Conservation (phyloP, 139 green algal genomes). For the Ettlia oleoabundans region DNA sequence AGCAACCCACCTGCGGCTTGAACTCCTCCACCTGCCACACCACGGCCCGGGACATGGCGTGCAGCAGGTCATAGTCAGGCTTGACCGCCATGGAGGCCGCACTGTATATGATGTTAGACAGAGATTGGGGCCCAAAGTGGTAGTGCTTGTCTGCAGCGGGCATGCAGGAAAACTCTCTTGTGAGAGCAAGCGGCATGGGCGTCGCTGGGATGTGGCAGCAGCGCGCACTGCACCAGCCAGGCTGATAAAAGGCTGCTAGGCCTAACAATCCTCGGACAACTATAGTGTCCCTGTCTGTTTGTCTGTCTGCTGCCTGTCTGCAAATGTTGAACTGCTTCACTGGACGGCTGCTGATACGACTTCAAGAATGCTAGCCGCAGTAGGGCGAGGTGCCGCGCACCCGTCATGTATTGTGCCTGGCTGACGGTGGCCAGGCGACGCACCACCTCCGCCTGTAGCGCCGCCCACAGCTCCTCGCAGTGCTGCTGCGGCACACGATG, state of each 20-base stretch:
- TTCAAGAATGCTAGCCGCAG: too few species aligned
- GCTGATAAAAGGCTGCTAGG: too few species aligned
- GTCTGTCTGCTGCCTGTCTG: too few species aligned
- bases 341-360: too few species aligned
- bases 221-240: neutral
- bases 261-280: too few species aligned
- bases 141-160: slow-evolving; percentile 27
- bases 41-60: neutral
- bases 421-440: neutral
- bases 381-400: too few species aligned
- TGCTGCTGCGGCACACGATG: neutral
- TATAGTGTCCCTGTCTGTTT: too few species aligned
- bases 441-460: slow-evolving; percentile 21
- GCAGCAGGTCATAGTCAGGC: slow-evolving; percentile 34
- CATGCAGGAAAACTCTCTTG: too few species aligned
- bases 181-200: too few species aligned
- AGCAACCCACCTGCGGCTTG: too few species aligned
- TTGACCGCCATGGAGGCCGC: slow-evolving; percentile 50
- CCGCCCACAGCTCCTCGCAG: neutral
- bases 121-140: slow-evolving; percentile 41
- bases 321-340: too few species aligned
- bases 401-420: slow-evolving; percentile 21
- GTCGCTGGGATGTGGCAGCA: neutral
- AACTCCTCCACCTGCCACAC: slow-evolving; percentile 28
- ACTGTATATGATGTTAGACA: slow-evolving; percentile 61